Percentiles rank a stretch among this genome's conserved stretches.
Evolutionary conservation across 352 stramenopile genomes (phyloP).

Genomic region (Phytopythium helicoides): DNA sequence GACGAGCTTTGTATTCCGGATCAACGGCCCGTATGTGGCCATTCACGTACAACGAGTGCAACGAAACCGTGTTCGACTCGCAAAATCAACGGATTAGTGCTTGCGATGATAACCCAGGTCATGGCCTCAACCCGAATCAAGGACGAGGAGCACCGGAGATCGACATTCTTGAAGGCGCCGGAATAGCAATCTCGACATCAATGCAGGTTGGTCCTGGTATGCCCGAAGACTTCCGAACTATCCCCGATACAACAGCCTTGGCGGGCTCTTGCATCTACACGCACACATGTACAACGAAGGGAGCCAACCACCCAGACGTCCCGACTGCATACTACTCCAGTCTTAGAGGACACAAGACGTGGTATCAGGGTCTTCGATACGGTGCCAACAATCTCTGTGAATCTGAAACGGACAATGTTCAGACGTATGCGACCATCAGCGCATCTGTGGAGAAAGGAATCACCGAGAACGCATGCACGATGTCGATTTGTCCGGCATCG

Average conservation of each 20-base stretch:
- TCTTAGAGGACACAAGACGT: constrained; percentile 27
- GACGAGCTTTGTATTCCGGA: constrained; percentile 55
- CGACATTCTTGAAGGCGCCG: constrained; percentile 87
- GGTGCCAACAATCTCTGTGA: constrained; percentile 31
- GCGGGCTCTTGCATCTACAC: constrained; percentile 25
- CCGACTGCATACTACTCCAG: constrained; percentile 22
- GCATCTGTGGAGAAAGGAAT: constrained; percentile 23
- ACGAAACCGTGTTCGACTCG: constrained; percentile 36
- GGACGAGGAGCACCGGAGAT: constrained; percentile 91
- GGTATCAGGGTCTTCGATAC: constrained; percentile 45
- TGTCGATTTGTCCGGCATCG: constrained; percentile 24
- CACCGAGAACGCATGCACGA: constrained; percentile 24
- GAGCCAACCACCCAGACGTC: constrained; percentile 32
- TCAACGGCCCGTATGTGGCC: constrained; percentile 88
- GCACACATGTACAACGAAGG: constrained; percentile 17
- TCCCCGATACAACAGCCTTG: constrained; percentile 12
- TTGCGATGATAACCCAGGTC: constrained; percentile 90
- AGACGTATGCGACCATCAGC: constrained; percentile 18
- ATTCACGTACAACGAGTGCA: constrained; percentile 90
- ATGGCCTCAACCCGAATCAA: constrained; percentile 78
- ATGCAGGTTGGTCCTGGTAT: constrained; percentile 75
- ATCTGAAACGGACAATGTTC: constrained; percentile 10
- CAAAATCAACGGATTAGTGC: constrained; percentile 52
- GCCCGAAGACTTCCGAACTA: constrained; percentile 34
- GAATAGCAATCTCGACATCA: constrained; percentile 69